These are phyloP conservation scores for Rossbeevera mucosa DNA, from an alignment of 768 basidiomycete species.

Conservation along the genomic window DNA sequence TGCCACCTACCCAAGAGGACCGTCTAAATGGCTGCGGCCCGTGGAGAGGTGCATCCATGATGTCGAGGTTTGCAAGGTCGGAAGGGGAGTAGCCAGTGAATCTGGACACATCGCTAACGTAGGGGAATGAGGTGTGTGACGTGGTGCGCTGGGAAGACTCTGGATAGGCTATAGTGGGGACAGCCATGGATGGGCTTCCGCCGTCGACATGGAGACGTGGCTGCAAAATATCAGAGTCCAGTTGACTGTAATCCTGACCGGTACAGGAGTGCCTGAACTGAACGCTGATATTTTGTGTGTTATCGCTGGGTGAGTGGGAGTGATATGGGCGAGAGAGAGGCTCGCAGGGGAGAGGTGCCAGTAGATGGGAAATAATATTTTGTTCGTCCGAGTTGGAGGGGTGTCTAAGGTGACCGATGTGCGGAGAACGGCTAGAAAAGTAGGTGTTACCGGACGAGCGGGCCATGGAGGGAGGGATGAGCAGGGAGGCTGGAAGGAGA, in stretches of 20 bases:
- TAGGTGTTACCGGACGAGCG: slow-evolving; percentile 15
- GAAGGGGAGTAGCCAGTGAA: slow-evolving; percentile 9
- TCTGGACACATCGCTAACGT: slow-evolving; percentile 13
- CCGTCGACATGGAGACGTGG: slow-evolving; percentile 11
- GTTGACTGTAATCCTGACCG: slow-evolving; percentile 20
- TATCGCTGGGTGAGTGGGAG: slow-evolving; percentile 1
- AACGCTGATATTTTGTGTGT: slow-evolving; percentile 26
- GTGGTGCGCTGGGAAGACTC: slow-evolving; percentile 32
- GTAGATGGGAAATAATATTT: slow-evolving; percentile 17
- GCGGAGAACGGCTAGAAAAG: slow-evolving; percentile 11
- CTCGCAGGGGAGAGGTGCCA: slow-evolving; percentile 14
- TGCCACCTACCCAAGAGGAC: slow-evolving; percentile 24
- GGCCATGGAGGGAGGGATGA: slow-evolving; percentile 18
- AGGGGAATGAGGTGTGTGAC: slow-evolving; percentile 15
- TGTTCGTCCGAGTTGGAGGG: slow-evolving; percentile 14
- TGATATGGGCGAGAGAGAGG: slow-evolving; percentile 15
- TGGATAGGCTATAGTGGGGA: slow-evolving; percentile 18
- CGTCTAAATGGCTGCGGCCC: slow-evolving; percentile 16
- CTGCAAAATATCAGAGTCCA: slow-evolving; percentile 26
- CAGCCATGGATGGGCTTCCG: neutral
- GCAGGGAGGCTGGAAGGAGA: slow-evolving; percentile 9
- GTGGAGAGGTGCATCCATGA: slow-evolving; percentile 7
- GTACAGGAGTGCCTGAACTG: slow-evolving; percentile 28
- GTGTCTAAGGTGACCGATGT: slow-evolving; percentile 8
- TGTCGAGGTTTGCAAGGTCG: slow-evolving; percentile 9